These are phyloP conservation scores for Fermentozyma sake DNA, from an alignment of 1,139 yeast species.

Conservation along the genomic window DNA sequence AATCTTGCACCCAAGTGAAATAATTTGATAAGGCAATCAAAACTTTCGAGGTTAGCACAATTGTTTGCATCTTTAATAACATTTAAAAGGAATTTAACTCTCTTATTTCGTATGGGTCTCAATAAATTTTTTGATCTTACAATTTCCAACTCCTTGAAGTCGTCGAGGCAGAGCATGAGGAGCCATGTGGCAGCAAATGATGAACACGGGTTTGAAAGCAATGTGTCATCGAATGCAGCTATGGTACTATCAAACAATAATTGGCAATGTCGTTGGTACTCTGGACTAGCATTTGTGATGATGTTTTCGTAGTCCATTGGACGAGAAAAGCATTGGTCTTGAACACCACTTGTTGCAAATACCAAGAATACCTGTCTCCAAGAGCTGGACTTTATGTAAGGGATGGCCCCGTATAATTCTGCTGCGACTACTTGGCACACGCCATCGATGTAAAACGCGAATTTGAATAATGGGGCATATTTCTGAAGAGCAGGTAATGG, in stretches of 20 bases:
- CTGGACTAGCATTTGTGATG: conserved; percentile 25
- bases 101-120: conserved; percentile 24
- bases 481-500: conserved; percentile 37
- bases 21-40: conserved; percentile 40
- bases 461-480: conserved; percentile 49
- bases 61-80: conserved; percentile 32
- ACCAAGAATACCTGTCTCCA: conserved; percentile 53
- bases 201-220: conserved; percentile 14
- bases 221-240: conserved; percentile 30
- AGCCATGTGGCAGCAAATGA: conserved; percentile 35
- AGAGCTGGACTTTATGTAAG: conserved; percentile 41
- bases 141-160: conserved; percentile 29
- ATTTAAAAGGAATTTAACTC: conserved; percentile 28
- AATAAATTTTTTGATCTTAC: conserved; percentile 14
- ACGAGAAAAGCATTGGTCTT: conserved; percentile 55
- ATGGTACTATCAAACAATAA: conserved; percentile 31
- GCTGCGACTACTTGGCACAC: conserved; percentile 31
- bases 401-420: conserved; percentile 36
- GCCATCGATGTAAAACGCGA: conserved; percentile 40
- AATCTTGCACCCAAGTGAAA: conserved; percentile 41
- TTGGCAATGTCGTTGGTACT: conserved; percentile 22
- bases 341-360: conserved; percentile 46
- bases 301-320: conserved; percentile 44
- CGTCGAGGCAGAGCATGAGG: conserved; percentile 31
- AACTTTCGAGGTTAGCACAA: conserved; percentile 36